A percentile compares a stretch with the other conserved stretches of the same genome.
These are phyloP conservation scores for Tilletia setariae DNA, from an alignment of 1,284 basidiomycete species.

Conservation along the genomic window DNA sequence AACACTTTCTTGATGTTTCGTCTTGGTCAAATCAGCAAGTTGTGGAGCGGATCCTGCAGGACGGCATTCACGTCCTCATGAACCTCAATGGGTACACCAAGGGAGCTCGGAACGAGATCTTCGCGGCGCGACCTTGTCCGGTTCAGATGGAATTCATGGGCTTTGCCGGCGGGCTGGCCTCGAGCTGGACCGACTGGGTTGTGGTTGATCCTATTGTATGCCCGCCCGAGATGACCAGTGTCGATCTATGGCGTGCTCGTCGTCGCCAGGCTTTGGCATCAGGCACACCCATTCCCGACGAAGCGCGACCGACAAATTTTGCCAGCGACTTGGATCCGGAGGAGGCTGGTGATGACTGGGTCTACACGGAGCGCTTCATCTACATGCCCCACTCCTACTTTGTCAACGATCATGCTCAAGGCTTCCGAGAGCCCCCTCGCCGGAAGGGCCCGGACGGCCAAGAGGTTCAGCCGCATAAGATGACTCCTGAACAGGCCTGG, in stretches of 20 bases:
- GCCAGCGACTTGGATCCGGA: conserved; percentile 63
- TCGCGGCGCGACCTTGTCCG: conserved; percentile 64
- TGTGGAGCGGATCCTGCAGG: conserved; percentile 58
- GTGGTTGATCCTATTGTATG: conserved; percentile 62
- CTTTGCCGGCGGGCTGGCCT: conserved; percentile 61
- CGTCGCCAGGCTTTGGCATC: not conserved
- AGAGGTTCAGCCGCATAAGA: conserved; percentile 15
- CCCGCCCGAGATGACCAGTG: conserved; percentile 59
- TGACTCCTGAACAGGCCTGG: conserved; percentile 56
- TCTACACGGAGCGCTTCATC: conserved; percentile 58
- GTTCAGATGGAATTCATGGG: conserved; percentile 63
- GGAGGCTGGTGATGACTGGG: conserved; percentile 59
- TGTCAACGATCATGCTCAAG: conserved; percentile 65
- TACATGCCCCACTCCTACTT: conserved; percentile 64
- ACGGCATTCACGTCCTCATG: conserved; percentile 63
- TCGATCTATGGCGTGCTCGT: conserved; percentile 13
- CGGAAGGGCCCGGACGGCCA: not conserved
- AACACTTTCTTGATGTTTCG: conserved; percentile 62
- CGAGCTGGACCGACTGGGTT: conserved; percentile 66
- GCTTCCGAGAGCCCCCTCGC: conserved; percentile 52
- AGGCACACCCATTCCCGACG: conserved; percentile 25
- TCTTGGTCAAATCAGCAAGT: conserved; percentile 58
- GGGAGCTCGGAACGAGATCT: conserved; percentile 65
- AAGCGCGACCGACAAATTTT: conserved; percentile 50
- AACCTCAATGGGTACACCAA: conserved; percentile 68